These are phyloP conservation scores for Fusarium sp. DNA, from an alignment of 2,329 filamentous ascomycete genomes.

Conservation along the genomic window DNA sequence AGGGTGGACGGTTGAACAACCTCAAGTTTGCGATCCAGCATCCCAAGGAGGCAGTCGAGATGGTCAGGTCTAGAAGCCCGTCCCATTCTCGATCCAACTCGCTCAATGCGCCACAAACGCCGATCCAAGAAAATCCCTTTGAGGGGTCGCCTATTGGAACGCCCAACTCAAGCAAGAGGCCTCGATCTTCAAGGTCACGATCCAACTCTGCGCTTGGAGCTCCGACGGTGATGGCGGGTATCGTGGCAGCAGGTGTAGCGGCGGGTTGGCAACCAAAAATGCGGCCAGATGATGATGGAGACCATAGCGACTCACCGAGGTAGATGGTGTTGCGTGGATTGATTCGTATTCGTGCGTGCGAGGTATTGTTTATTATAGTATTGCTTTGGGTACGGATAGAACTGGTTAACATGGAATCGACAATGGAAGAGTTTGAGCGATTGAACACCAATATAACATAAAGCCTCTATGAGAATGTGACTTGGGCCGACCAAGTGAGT, in stretches of 20 bases:
- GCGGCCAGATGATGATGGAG: conserved; percentile 42
- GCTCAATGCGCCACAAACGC: conserved; percentile 69
- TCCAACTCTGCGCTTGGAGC: conserved; percentile 79
- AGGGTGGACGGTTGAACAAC: conserved; percentile 84
- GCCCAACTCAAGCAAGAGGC: conserved; percentile 71
- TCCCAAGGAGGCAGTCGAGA: conserved; percentile 73
- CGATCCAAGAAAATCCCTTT: conserved; percentile 67
- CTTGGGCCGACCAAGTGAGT: background rate
- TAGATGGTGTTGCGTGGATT: conserved; percentile 33
- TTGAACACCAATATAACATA: background rate
- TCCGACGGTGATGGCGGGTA: conserved; percentile 84
- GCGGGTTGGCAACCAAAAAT: conserved; percentile 78
- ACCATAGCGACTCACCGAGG: conserved; percentile 41
- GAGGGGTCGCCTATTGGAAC: conserved; percentile 60
- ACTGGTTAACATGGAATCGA: conserved; percentile 17
- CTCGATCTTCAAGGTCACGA: conserved; percentile 73
- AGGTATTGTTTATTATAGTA: conserved; percentile 35
- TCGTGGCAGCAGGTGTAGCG: conserved; percentile 80
- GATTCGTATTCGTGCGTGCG: background rate
- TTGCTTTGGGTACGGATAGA: conserved; percentile 42
- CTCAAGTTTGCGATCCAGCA: conserved; percentile 82
- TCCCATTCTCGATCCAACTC: conserved; percentile 74
- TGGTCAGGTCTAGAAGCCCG: conserved; percentile 70
- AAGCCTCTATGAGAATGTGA: background rate
- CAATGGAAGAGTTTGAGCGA: conserved; percentile 25